phyloP scores from a whole-genome alignment of 164 flowering plant genomes.

The Saururus chinensis region DNA sequence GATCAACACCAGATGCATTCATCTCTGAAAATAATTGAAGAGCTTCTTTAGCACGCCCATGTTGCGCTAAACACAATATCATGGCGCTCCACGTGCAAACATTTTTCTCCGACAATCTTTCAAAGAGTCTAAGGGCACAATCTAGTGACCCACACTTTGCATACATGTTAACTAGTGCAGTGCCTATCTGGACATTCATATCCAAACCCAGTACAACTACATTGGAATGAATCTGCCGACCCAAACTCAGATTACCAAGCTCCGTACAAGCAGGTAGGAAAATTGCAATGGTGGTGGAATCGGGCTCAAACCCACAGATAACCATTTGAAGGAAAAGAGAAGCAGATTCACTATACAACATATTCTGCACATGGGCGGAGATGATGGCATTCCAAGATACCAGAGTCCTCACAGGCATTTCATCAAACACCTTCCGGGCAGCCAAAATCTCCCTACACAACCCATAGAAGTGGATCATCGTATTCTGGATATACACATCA shows the following conservation, averaged over 20 bases:
- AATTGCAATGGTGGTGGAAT: slow-evolving; percentile 6
- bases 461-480: slow-evolving; percentile 8
- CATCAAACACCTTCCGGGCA: slow-evolving; percentile 11
- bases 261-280: slow-evolving; percentile 7
- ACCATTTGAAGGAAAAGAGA: slow-evolving; percentile 1
- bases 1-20: background rate
- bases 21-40: slow-evolving; percentile 2
- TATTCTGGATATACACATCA: slow-evolving; percentile 8
- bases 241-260: slow-evolving; percentile 8
- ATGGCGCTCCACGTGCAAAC: slow-evolving; percentile 14
- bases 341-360: background rate
- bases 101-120: slow-evolving; percentile 4
- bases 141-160: slow-evolving; percentile 8
- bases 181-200: slow-evolving; percentile 9
- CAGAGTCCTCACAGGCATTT: slow-evolving; percentile 6
- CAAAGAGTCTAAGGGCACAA: background rate
- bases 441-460: slow-evolving; percentile 2
- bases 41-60: slow-evolving; percentile 7
- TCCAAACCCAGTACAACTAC: slow-evolving; percentile 1
- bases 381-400: slow-evolving; percentile 12
- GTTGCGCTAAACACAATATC: slow-evolving; percentile 9
- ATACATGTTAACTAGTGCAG: slow-evolving; percentile 11
- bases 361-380: slow-evolving; percentile 5
- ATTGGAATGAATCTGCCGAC: slow-evolving; percentile 6
- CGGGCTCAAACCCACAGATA: slow-evolving; percentile 2